Conservation (phyloP, 768 basidiomycete genomes). For the Lactifluus pinguis region DNA sequence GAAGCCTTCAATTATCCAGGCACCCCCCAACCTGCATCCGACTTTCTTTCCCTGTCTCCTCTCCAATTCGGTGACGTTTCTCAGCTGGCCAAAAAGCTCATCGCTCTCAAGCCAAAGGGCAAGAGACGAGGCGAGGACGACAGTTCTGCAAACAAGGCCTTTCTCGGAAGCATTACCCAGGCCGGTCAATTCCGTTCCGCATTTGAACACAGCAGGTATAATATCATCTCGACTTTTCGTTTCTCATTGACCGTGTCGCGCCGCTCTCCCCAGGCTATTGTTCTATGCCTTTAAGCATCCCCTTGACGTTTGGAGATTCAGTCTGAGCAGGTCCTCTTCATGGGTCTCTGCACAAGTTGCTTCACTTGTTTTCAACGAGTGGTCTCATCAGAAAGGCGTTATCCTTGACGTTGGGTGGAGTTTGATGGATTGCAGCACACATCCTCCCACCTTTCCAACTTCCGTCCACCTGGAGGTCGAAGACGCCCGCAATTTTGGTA, state of each 20-base stretch:
- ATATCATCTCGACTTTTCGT: neutral
- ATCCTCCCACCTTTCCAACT: neutral
- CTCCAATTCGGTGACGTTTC: slow-evolving; percentile 3
- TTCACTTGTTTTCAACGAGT: slow-evolving; percentile 15
- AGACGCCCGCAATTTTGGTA: slow-evolving; percentile 11
- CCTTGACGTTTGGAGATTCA: slow-evolving; percentile 3
- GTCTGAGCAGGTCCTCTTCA: slow-evolving; percentile 3
- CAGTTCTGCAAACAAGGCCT: slow-evolving; percentile 13
- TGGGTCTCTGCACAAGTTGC: slow-evolving; percentile 3
- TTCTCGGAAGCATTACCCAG: neutral
- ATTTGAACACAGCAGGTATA: slow-evolving; percentile 16
- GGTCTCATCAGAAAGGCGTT: slow-evolving; percentile 11
- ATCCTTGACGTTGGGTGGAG: slow-evolving; percentile 18
- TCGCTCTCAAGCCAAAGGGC: slow-evolving; percentile 6
- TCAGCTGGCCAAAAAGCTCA: slow-evolving; percentile 12
- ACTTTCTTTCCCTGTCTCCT: slow-evolving; percentile 19
- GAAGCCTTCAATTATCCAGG: neutral
- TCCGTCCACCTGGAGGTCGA: slow-evolving; percentile 11
- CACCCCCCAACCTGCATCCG: neutral
- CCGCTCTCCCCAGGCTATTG: slow-evolving; percentile 4
- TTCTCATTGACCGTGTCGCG: neutral
- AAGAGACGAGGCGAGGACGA: slow-evolving; percentile 9
- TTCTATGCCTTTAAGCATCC: slow-evolving; percentile 11
- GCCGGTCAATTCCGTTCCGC: slow-evolving; percentile 10
- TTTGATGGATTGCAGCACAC: neutral